phyloP scores from a whole-genome alignment of 2,329 filamentous ascomycete genomes.

The Cercospora sp. region DNA sequence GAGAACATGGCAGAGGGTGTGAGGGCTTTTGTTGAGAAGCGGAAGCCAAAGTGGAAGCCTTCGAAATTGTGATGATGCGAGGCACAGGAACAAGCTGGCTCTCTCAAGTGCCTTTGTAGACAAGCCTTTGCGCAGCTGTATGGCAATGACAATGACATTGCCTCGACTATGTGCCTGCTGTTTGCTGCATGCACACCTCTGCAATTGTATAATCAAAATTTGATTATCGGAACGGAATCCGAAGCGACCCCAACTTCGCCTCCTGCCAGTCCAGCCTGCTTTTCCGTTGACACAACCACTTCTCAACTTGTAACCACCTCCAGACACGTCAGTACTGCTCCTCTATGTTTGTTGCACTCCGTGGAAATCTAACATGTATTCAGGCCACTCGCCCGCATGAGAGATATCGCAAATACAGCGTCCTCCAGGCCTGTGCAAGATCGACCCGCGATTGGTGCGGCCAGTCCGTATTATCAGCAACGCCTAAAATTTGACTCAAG shows the following conservation, averaged over 20 bases:
- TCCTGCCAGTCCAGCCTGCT: neutral
- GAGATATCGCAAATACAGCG: neutral
- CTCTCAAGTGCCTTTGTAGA: neutral
- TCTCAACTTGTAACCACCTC: neutral
- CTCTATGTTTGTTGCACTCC: neutral
- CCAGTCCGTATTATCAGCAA: neutral
- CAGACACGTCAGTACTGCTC: neutral
- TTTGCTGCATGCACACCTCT: neutral
- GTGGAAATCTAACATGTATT: neutral
- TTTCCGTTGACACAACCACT: neutral
- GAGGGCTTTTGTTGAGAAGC: conserved; percentile 70
- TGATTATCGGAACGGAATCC: neutral
- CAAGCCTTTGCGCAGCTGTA: neutral
- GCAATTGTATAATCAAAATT: neutral
- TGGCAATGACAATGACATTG: neutral
- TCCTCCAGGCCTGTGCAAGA: neutral
- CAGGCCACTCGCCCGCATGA: neutral
- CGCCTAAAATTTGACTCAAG: neutral
- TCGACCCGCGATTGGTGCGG: neutral
- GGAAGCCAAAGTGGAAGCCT: conserved; percentile 31
- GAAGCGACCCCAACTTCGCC: neutral
- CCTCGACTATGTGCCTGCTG: neutral
- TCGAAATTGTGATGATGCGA: conserved; percentile 20
- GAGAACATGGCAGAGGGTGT: conserved; percentile 76
- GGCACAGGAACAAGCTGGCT: neutral